Percentiles rank a stretch among this genome's conserved stretches.
phyloP scores from a whole-genome alignment of 768 basidiomycete genomes.

The Termitomyces sp. region DNA sequence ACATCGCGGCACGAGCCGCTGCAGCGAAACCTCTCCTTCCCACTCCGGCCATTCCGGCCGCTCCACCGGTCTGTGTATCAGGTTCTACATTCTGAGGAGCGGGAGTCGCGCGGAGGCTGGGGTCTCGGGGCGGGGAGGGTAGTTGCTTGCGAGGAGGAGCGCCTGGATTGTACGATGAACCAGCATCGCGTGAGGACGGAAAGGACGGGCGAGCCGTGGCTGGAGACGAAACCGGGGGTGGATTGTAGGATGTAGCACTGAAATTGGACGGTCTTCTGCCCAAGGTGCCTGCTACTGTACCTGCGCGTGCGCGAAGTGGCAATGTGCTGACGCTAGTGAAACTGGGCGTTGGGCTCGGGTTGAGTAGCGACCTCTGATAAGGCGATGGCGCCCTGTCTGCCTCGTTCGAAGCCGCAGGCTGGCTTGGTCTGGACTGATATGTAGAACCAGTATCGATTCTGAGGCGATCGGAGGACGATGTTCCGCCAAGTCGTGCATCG shows the following conservation, averaged over 20 bases:
- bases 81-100: slow-evolving; percentile 14
- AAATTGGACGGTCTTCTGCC: slow-evolving; percentile 17
- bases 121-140: not conserved
- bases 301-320: slow-evolving; percentile 19
- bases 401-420: slow-evolving; percentile 23
- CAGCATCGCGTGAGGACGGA: slow-evolving; percentile 1
- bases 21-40: slow-evolving; percentile 82
- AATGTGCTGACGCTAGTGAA: slow-evolving; percentile 9
- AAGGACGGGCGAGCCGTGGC: slow-evolving; percentile 11
- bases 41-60: slow-evolving; percentile 88
- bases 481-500: slow-evolving; percentile 13
- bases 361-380: slow-evolving; percentile 11
- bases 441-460: slow-evolving; percentile 25
- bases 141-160: not conserved
- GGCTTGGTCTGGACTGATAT: slow-evolving; percentile 29
- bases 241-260: not conserved
- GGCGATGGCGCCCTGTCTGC: slow-evolving; percentile 13
- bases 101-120: slow-evolving; percentile 10
- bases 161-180: not conserved
- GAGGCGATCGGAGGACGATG: slow-evolving; percentile 19
- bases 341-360: slow-evolving; percentile 10
- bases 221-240: slow-evolving; percentile 5
- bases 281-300: slow-evolving; percentile 15
- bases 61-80: slow-evolving; percentile 70
- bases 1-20: slow-evolving; percentile 51